Base-by-base conservation (phyloP, 441 rosid species). In the Populus trichocarpa region DNA sequence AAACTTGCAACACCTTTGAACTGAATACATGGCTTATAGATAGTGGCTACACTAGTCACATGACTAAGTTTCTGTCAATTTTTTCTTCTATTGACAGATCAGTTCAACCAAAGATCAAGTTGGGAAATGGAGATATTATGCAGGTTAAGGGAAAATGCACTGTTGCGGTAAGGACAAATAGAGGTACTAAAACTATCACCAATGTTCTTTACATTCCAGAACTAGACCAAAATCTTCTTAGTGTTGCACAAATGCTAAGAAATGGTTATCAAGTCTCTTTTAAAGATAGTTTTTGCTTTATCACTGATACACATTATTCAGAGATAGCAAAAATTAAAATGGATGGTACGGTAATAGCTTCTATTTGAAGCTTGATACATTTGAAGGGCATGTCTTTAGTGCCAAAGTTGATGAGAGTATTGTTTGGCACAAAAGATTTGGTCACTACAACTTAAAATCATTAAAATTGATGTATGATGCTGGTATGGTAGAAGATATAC, bases 1-100 rank as follows among this genome's bases (percentile, higher is more conserved):
- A 8, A 7, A 7, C 2, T 36, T 1, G 9, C 0, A 0, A 36
- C 2, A 36, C 0, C 0, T 36, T 7, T 6, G 2, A 0, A 0
- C 4, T 2, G 3, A 7, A 22, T 18, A 42, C 32, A 2, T 38
- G 35, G 35, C 6, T 74, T 0, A 18, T 74, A 20, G 33, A 74
- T 3, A 63, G 13, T 36, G 69, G 36, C 0, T 64, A 25, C 35
- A 33, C 59, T 2, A 35, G 8, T 4, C 70, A 74, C 16, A 35
- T 35, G 38, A 1, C 38, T 2, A 35, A 35, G 2, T 35, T 35
- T 8, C 38, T 35, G 2, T 35, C 36, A n/a, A 1, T 22, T 3
- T 64, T 16, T n/a, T 22, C 5, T 1, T 2, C 2, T 13, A 30
- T 65, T 64, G 22, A 40, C 6, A 10, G 2, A 1, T 28, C 42